Evolutionary conservation across 2,329 filamentous ascomycete genomes (phyloP), one percentile per base, ranked within the genome.

Genomic region (Parafenestella ontariensis): DNA sequence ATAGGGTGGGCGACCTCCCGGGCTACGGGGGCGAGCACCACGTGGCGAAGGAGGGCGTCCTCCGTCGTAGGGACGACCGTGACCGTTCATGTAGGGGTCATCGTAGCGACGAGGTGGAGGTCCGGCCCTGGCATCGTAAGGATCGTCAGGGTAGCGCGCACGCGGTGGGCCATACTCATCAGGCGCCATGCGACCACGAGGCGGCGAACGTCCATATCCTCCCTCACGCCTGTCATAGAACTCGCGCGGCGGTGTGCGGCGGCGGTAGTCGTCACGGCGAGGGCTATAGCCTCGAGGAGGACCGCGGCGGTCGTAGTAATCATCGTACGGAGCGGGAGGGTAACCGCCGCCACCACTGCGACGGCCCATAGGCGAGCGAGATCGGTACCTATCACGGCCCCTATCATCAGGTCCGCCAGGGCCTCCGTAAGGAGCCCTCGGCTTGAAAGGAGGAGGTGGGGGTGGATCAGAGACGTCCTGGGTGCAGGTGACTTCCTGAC

Each of bases 221-320:
- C 70, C 67, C 66, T 90, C 87, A 64, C 83, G 82, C 71, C 89
- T 87, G 61, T 94, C 91, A 77, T 97, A 96, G 78, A 96, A 96
- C 56, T 94, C 90, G 65, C 91, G 89, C 56, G 89, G 83, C 50
- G 85, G 89, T 52, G 85, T 83, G 70, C 91, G 94, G 68, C 93
- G 88, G 71, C 96, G 92, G 73, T 94, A 92, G 77, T 96, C 96
- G 61, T 90, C 88, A 58, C 90, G 87, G 61, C 89, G 89, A 59
- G 92, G 93, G 76, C 90, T 96, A 76, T 96, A 96, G 56, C 89
- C 91, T 66, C 91, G 87, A 54, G 87, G 87, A 56, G 91, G 89
- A 40, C 89, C 89, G 69, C 94, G 91, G 67, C 92, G 89, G 74
- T 95, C 93, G 68, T 95, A 81, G 71, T 82, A 78, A 58, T 82